Evolutionary conservation across 768 basidiomycete species (phyloP).

Genomic region (Trametes cinnabarina): DNA sequence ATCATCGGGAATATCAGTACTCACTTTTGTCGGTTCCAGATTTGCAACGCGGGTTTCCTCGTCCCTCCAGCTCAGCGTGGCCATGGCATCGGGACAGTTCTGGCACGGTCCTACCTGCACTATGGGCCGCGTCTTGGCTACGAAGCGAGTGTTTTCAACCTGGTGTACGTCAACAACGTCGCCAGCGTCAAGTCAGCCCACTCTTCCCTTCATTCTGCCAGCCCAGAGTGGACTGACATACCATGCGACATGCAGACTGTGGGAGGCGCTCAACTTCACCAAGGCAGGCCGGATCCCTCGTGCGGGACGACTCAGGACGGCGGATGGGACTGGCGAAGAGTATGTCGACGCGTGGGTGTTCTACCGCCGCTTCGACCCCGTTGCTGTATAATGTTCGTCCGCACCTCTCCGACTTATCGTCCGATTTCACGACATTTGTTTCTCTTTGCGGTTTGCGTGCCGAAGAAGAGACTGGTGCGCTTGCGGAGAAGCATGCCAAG

Average conservation of each 20-base stretch:
- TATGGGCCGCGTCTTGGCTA: slow-evolving; percentile 81
- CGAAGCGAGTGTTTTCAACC: slow-evolving; percentile 82
- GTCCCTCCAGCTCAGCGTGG: slow-evolving; percentile 71
- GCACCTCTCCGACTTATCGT: too few relatives aligned
- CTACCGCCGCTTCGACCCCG: slow-evolving; percentile 65
- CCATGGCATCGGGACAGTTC: slow-evolving; percentile 61
- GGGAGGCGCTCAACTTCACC: slow-evolving; percentile 80
- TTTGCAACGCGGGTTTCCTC: slow-evolving; percentile 84
- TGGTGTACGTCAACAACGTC: slow-evolving; percentile 83
- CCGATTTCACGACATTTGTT: too few relatives aligned
- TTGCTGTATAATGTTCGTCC: background rate
- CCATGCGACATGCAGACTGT: slow-evolving; percentile 51
- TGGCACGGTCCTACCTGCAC: slow-evolving; percentile 76
- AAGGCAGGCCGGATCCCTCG: slow-evolving; percentile 75
- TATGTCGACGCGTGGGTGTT: slow-evolving; percentile 86
- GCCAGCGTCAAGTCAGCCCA: slow-evolving; percentile 62
- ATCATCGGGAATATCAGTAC: too few relatives aligned
- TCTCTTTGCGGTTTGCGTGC: too few relatives aligned
- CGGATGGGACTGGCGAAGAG: slow-evolving; percentile 74
- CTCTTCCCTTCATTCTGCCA: background rate
- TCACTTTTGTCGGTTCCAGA: slow-evolving; percentile 39
- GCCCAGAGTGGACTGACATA: background rate
- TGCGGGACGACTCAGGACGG: slow-evolving; percentile 66
- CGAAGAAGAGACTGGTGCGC: too few relatives aligned
- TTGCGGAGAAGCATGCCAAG: too few relatives aligned